These are phyloP conservation scores for Arthrobotrys musiformis DNA, from an alignment of 2,329 filamentous ascomycete species.

Conservation along the genomic window DNA sequence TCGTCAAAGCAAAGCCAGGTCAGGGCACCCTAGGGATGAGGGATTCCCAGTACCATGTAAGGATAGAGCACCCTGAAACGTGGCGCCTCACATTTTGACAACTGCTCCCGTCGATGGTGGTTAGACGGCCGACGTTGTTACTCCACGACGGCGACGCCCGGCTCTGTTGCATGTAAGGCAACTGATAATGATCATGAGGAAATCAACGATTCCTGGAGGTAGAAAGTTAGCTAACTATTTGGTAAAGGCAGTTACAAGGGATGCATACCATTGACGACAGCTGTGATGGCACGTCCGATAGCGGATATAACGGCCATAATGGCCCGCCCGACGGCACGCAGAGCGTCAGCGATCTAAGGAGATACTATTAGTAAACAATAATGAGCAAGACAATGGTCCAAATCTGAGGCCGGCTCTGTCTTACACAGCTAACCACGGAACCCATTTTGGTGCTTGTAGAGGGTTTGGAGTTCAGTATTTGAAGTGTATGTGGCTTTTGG, in stretches of 20 bases:
- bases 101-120: slow-evolving; percentile 10
- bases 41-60: not conserved
- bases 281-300: slow-evolving; percentile 43
- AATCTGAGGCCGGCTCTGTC: not conserved
- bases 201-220: slow-evolving; percentile 38
- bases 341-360: slow-evolving; percentile 38
- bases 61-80: not conserved
- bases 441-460: slow-evolving; percentile 27
- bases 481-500: not conserved
- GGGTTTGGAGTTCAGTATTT: not conserved
- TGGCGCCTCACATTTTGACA: not conserved
- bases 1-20: not conserved
- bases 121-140: slow-evolving; percentile 40
- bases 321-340: slow-evolving; percentile 43
- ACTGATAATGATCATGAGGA: slow-evolving; percentile 55
- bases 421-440: slow-evolving; percentile 50
- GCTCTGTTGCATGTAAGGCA: slow-evolving; percentile 53
- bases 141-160: slow-evolving; percentile 25
- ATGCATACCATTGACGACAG: slow-evolving; percentile 44
- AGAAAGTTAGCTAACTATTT: not conserved
- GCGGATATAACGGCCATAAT: slow-evolving; percentile 52
- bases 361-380: not conserved
- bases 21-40: too few relatives aligned
- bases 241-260: not conserved
- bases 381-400: not conserved